phyloP scores from a whole-genome alignment of 2,329 filamentous ascomycete genomes.

The Ceratocystis variospora region DNA sequence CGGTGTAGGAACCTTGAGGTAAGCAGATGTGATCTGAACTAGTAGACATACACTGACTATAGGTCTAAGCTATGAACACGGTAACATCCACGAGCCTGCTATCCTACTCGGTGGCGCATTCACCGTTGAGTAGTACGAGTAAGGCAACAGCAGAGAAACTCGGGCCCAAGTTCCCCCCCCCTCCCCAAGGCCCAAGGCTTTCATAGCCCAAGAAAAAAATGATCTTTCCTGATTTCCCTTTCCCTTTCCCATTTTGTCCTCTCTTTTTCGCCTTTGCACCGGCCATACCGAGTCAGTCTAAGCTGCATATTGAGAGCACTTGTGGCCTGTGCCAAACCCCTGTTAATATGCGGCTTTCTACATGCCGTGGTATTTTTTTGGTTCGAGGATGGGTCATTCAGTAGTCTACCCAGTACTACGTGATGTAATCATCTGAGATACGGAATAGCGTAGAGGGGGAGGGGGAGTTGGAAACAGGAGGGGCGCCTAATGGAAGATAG shows the following conservation, averaged over 20 bases:
- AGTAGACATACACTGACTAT: neutral
- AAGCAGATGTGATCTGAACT: constrained; percentile 21
- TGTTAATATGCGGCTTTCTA: constrained; percentile 1
- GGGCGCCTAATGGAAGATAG: neutral
- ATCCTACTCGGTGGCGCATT: constrained; percentile 66
- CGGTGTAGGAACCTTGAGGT: constrained; percentile 70
- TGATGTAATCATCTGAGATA: constrained; percentile 4
- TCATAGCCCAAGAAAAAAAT: neutral
- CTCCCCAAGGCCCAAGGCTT: neutral
- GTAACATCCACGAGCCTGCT: constrained; percentile 63
- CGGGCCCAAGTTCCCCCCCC: neutral
- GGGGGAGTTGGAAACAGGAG: neutral
- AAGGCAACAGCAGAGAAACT: neutral
- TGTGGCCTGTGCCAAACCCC: neutral
- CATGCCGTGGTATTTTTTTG: neutral
- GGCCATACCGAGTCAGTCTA: neutral
- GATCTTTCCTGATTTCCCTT: neutral
- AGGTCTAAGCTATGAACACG: constrained; percentile 56
- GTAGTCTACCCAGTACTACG: neutral
- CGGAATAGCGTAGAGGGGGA: neutral
- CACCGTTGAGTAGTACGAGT: constrained; percentile 29
- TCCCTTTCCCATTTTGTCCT: neutral
- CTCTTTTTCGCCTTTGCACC: neutral
- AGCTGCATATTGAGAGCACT: neutral
- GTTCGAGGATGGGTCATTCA: neutral